These are phyloP conservation scores for Phytopythium cucurbitacearum DNA, from an alignment of 352 stramenopile genomes.

Conservation along the genomic window DNA sequence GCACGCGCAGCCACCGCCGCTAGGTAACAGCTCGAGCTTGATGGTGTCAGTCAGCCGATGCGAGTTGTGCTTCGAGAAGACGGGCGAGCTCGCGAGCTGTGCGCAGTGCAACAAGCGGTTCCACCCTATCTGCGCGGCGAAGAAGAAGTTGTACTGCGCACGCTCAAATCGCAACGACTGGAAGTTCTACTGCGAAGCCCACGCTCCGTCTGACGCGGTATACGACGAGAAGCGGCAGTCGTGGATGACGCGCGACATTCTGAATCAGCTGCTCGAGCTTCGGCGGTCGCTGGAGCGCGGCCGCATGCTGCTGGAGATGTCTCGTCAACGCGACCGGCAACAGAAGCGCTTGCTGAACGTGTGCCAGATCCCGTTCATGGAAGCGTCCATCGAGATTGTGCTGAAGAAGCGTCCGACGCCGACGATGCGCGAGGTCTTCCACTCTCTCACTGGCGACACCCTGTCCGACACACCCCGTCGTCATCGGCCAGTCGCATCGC, in stretches of 20 bases:
- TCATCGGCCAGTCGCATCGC: slow-evolving; percentile 6
- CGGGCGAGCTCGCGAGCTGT: slow-evolving; percentile 53
- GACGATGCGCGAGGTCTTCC: slow-evolving; percentile 70
- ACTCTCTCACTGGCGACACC: slow-evolving; percentile 46
- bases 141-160: slow-evolving; percentile 59
- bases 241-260: slow-evolving; percentile 76
- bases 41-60: slow-evolving; percentile 20
- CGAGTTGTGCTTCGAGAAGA: slow-evolving; percentile 46
- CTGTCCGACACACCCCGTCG: slow-evolving; percentile 38
- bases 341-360: slow-evolving; percentile 73
- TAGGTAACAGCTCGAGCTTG: slow-evolving; percentile 17
- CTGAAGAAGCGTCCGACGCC: slow-evolving; percentile 69
- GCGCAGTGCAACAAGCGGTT: slow-evolving; percentile 58
- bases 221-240: slow-evolving; percentile 69
- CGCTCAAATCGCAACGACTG: slow-evolving; percentile 58
- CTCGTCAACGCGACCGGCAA: slow-evolving; percentile 77
- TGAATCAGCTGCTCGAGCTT: slow-evolving; percentile 71
- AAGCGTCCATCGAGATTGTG: slow-evolving; percentile 63
- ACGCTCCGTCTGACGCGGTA: slow-evolving; percentile 57
- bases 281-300: slow-evolving; percentile 73
- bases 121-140: slow-evolving; percentile 68
- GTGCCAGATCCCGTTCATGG: slow-evolving; percentile 56
- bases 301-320: slow-evolving; percentile 84
- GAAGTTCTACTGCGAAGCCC: slow-evolving; percentile 74
- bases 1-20: slow-evolving; percentile 30